Evolutionary conservation across 2,329 filamentous ascomycete species (phyloP), one percentile per base, ranked within the genome.

Genomic region (Botrytis tulipae): DNA sequence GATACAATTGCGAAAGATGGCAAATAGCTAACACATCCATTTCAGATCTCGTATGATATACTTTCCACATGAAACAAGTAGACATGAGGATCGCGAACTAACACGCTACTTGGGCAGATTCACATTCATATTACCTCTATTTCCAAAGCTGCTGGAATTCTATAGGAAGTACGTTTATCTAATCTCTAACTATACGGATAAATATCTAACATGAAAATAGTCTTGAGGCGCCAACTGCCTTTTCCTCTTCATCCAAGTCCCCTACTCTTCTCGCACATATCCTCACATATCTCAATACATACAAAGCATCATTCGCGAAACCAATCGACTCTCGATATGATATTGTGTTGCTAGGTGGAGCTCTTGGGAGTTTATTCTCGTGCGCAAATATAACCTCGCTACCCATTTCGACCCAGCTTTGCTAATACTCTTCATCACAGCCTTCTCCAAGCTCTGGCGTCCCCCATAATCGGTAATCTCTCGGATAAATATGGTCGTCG

Each of bases 311-410:
- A 73, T 99, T 99, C 81, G 91, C 93, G 61, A 91, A 91, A 72
- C 95, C 95, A 62, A 98, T 99, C 82, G 95, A 97, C 81, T 95
- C 95, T 73, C 91, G 94, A 84, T 97, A 99, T 86, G 96, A 99
- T 82, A 97, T 98, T 78, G 95, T 99, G 40, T 88, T 99, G 61
- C 89, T 99, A 9, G 96, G 96, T 71, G 96, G 96, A 66, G 96
- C 95, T 35, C 86, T 99, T 40, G 96, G 96, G 76, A 98, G 95
- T 73, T 86, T 99, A 32, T 99, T 99, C 86, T 91, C 89, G 86
- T 88, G 79, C 75, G 86, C 77, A 61, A 44, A 37, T 16, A 29
- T 20, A 68, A 37, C 22, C 22, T 32, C 7, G 8, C 12, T 44
- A 12, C 48, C 22, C 32, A 42, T 20, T 59, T 37, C n/a, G 18